Conservation (phyloP, 306 rosid species). For the Fragaria iinumae region DNA sequence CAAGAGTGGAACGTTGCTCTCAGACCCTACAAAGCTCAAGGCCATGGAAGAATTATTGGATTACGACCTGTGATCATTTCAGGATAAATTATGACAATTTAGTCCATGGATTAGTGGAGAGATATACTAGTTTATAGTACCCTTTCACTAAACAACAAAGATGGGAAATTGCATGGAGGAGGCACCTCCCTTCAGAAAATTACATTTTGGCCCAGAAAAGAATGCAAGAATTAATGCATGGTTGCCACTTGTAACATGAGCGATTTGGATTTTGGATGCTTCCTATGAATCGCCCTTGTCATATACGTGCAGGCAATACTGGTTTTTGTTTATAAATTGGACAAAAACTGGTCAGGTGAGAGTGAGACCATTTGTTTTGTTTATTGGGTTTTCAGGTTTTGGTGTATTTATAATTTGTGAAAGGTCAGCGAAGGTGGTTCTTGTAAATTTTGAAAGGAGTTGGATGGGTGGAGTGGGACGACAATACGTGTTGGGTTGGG, state of each 20-base stretch:
- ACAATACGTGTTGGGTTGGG: conserved; percentile 66
- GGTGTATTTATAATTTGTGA: not conserved
- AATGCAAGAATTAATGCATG: not conserved
- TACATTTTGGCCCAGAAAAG: not conserved
- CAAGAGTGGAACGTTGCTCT: not conserved
- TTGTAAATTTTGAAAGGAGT: not conserved
- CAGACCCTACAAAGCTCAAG: not conserved
- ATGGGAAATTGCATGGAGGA: not conserved
- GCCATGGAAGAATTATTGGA: not conserved
- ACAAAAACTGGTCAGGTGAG: not conserved
- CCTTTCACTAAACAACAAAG: not conserved
- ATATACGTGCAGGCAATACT: not conserved
- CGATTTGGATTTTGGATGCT: conserved; percentile 7
- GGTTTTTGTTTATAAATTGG: not conserved
- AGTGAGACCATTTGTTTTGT: not conserved
- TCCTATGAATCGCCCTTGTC: not conserved
- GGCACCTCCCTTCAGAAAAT: not conserved
- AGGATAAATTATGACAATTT: not conserved
- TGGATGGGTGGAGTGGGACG: conserved; percentile 4
- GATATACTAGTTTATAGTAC: not conserved
- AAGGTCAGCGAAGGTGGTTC: conserved; percentile 20
- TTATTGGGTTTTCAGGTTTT: not conserved
- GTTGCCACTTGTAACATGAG: not conserved
- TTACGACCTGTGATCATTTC: not conserved
- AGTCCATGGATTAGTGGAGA: not conserved